phyloP scores from a whole-genome alignment of 305 asterid species.

The Euphrasia arctica region DNA sequence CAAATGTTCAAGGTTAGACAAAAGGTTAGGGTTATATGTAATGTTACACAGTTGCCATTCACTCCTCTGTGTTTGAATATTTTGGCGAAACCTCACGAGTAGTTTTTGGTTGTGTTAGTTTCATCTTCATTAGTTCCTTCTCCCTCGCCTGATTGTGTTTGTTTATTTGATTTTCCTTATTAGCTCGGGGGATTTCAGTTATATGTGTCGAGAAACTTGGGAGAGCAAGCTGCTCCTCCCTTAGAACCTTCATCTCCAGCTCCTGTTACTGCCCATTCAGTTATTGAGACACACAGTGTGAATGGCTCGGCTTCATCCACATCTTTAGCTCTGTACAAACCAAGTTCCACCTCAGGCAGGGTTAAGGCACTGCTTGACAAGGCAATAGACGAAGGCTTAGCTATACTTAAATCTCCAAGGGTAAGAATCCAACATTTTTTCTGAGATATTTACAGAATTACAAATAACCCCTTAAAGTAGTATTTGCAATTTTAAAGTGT shows the following conservation, averaged over 20 bases:
- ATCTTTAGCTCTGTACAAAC: slow-evolving; percentile 55
- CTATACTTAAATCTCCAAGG: slow-evolving; percentile 72
- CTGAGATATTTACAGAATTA: not conserved
- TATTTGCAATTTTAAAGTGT: not conserved
- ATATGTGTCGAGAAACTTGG: slow-evolving; percentile 56
- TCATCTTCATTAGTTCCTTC: not conserved
- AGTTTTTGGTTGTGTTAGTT: not conserved
- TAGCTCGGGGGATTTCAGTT: slow-evolving; percentile 77
- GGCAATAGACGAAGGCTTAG: slow-evolving; percentile 78
- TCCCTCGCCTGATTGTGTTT: slow-evolving; percentile 21
- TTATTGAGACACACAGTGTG: slow-evolving; percentile 39
- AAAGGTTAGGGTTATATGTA: not conserved
- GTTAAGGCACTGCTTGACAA: slow-evolving; percentile 46
- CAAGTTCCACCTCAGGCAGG: slow-evolving; percentile 39
- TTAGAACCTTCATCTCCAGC: slow-evolving; percentile 45
- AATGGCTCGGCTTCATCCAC: slow-evolving; percentile 69
- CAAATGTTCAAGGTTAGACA: no score
- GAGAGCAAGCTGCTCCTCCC: slow-evolving; percentile 41
- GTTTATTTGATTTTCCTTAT: slow-evolving; percentile 17
- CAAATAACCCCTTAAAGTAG: not conserved
- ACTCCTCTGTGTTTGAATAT: not conserved
- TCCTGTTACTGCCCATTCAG: slow-evolving; percentile 40
- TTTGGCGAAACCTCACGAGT: not conserved
- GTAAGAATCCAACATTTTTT: slow-evolving; percentile 36
- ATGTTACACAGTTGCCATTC: not conserved